Percentiles rank a stretch among this genome's conserved stretches.
Conservation (phyloP, 1,284 basidiomycete genomes). For the Rhodotorula sp. region DNA sequence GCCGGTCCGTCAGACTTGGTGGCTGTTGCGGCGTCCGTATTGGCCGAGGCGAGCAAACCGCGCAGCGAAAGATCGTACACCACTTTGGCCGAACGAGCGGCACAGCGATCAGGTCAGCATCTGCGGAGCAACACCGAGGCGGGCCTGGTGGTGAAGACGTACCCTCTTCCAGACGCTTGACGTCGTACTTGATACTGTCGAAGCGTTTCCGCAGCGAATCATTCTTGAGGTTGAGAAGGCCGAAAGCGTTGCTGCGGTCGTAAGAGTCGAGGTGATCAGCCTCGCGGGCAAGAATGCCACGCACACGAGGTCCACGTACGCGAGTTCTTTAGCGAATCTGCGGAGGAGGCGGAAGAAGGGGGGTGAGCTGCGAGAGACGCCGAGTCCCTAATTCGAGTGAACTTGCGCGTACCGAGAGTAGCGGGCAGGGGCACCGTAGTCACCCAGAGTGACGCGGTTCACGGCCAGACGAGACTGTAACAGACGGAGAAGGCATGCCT, state of each 20-base stretch:
- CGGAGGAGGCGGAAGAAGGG: constrained; percentile 42
- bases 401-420: constrained; percentile 23
- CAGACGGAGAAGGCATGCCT: not conserved
- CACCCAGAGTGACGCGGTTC: constrained; percentile 75
- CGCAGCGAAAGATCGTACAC: constrained; percentile 79
- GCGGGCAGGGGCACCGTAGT: constrained; percentile 69
- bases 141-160: constrained; percentile 28
- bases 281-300: not conserved
- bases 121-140: not conserved
- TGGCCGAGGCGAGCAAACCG: constrained; percentile 52
- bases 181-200: constrained; percentile 62
- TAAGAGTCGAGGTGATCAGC: not conserved
- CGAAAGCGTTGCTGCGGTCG: constrained; percentile 56
- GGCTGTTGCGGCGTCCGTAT: not conserved
- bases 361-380: constrained; percentile 45
- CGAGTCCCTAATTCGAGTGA: no score
- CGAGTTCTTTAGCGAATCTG: constrained; percentile 74
- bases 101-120: not conserved
- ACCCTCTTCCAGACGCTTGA: constrained; percentile 89
- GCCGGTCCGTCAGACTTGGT: not conserved
- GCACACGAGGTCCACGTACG: constrained; percentile 52
- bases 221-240: constrained; percentile 87
- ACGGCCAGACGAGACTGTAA: constrained; percentile 71
- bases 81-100: constrained; percentile 53
- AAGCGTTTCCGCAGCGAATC: constrained; percentile 72